These are phyloP conservation scores for Trypanosoma mega DNA, from an alignment of 208 protist genomes.

Conservation along the genomic window DNA sequence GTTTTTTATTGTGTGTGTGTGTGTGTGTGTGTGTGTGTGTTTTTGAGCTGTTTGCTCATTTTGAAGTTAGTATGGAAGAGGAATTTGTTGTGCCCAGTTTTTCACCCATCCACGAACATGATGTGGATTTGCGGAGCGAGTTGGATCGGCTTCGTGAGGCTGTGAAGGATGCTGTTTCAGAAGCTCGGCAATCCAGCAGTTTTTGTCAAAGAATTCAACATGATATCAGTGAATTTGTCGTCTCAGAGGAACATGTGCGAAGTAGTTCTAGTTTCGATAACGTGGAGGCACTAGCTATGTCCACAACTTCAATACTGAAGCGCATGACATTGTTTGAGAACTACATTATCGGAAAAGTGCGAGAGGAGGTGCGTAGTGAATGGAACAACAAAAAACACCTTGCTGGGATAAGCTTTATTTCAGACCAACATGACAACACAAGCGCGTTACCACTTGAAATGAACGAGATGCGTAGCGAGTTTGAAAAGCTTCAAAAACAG, in stretches of 20 bases:
- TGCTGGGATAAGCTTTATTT: no score
- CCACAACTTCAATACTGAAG: constrained; percentile 13
- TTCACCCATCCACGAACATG: not conserved
- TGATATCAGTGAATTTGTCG: constrained; percentile 22
- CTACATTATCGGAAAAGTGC: constrained; percentile 43
- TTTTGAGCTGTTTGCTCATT: constrained; percentile 10
- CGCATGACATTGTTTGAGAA: constrained; percentile 34
- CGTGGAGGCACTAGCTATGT: not conserved
- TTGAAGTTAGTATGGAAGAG: not conserved
- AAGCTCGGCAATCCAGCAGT: constrained; percentile 19
- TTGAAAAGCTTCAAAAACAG: constrained; percentile 24
- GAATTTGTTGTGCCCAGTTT: not conserved
- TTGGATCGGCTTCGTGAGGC: constrained; percentile 11
- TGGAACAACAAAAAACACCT: no score
- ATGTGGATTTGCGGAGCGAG: constrained; percentile 7
- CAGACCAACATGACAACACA: no score
- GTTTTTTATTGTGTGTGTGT: constrained; percentile 3
- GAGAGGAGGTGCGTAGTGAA: constrained; percentile 14
- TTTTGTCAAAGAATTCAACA: constrained; percentile 25
- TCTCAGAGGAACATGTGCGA: constrained; percentile 11
- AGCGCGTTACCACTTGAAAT: not conserved
- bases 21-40: not conserved
- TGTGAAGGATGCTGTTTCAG: constrained; percentile 16
- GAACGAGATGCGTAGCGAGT: not conserved
- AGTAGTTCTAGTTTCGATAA: not conserved